Evolutionary conservation across 495 filamentous ascomycete genomes (phyloP).

Genomic region (Neurospora discreta): DNA sequence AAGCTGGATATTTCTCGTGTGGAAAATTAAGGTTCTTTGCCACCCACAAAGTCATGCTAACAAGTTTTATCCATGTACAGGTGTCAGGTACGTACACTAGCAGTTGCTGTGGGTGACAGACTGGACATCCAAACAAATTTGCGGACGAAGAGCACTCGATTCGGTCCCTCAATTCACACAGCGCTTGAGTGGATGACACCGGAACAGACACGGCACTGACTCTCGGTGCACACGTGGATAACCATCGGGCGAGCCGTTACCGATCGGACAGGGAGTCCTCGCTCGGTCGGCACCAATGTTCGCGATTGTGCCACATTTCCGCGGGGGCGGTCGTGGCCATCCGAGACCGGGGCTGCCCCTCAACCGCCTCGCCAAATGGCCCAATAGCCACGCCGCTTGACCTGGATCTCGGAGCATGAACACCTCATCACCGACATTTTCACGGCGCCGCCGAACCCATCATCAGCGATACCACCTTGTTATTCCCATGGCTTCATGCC

Average conservation of each 20-base stretch:
- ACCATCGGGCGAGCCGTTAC: background rate
- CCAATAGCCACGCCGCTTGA: background rate
- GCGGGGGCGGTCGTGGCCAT: background rate
- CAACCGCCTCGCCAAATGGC: background rate
- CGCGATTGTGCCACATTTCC: background rate
- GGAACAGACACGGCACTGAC: background rate
- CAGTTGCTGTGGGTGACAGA: background rate
- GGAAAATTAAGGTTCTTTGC: no score
- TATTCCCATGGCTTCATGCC: background rate
- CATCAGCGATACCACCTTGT: background rate
- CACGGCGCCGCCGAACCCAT: background rate
- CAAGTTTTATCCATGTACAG: no score
- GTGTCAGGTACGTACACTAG: no score
- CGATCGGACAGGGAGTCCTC: background rate
- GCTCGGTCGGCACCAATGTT: background rate
- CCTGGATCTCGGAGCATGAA: background rate
- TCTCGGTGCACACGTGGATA: background rate
- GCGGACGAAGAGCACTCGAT: background rate
- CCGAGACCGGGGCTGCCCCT: background rate
- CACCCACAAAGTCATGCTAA: no score
- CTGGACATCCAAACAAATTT: background rate
- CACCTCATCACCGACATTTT: background rate
- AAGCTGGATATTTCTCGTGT: no score
- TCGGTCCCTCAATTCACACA: no score
- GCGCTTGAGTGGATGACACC: background rate